These are phyloP conservation scores for Narthecium ossifragum DNA, from an alignment of 106 monocot species.

Conservation along the genomic window DNA sequence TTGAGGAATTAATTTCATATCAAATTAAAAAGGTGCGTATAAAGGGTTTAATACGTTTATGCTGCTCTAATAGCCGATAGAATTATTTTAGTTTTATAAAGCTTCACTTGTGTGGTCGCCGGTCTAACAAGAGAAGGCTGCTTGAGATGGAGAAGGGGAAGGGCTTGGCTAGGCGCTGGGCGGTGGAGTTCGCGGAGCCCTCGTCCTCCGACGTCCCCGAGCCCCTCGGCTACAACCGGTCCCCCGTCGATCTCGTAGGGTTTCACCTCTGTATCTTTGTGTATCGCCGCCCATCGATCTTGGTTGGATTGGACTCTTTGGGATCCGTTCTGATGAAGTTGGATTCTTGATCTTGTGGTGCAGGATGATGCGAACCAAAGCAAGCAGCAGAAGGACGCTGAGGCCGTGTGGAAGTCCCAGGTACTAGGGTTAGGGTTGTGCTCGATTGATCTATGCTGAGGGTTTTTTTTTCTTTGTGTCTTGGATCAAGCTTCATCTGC, in stretches of 20 bases:
- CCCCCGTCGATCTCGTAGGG: neutral
- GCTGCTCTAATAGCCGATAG: no score
- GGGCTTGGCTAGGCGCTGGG: constrained; percentile 84
- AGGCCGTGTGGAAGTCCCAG: constrained; percentile 90
- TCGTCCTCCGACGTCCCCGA: constrained; percentile 51
- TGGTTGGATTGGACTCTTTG: no score
- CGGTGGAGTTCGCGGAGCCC: constrained; percentile 63
- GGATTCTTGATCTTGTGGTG: neutral
- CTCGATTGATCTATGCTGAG: neutral
- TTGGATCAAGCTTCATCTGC: neutral
- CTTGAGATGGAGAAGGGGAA: constrained; percentile 89
- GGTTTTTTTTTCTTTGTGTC: neutral
- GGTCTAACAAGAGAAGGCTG: no score
- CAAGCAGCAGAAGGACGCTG: constrained; percentile 88
- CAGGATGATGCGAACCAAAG: constrained; percentile 58
- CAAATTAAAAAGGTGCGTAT: no score
- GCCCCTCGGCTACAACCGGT: constrained; percentile 73
- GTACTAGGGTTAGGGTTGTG: constrained; percentile 16
- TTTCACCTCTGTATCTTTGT: neutral
- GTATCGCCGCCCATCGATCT: no score
- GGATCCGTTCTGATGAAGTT: constrained; percentile 1
- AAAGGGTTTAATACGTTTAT: no score
- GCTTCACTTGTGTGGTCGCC: no score
- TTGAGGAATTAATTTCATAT: no score
- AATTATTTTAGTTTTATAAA: no score